A percentile compares a stretch with the other conserved stretches of the same genome.
Evolutionary conservation across 805 yeast genomes (phyloP).

Genomic region (Starmerella floris): DNA sequence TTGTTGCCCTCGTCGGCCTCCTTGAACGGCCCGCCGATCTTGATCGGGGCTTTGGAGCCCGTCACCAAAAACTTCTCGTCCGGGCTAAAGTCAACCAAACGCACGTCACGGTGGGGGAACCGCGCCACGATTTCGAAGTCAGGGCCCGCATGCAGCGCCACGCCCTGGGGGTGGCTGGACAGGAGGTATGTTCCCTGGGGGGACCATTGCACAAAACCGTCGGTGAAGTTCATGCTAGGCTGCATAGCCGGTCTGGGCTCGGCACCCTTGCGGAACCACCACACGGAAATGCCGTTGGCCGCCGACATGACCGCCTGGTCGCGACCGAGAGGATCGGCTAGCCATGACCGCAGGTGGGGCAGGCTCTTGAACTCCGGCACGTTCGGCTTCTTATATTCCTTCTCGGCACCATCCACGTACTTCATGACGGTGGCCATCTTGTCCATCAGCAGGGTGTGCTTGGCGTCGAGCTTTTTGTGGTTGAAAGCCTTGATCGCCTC

Average conservation of each 20-base stretch:
- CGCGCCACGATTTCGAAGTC: conserved; percentile 58
- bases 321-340: conserved; percentile 74
- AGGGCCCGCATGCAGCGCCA: conserved; percentile 91
- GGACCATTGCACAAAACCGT: conserved; percentile 76
- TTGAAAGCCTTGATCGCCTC: conserved; percentile 69
- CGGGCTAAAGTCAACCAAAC: conserved; percentile 84
- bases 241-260: conserved; percentile 57
- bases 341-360: conserved; percentile 81
- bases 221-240: conserved; percentile 74
- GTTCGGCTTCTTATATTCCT: conserved; percentile 52
- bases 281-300: conserved; percentile 68
- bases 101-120: conserved; percentile 78
- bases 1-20: conserved; percentile 85
- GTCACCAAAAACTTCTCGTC: conserved; percentile 82
- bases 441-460: conserved; percentile 79
- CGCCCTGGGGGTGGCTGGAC: conserved; percentile 86
- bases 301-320: conserved; percentile 78
- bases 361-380: conserved; percentile 59
- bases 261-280: conserved; percentile 66
- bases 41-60: conserved; percentile 74
- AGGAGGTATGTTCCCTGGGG: conserved; percentile 84
- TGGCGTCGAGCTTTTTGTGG: conserved; percentile 84
- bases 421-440: conserved; percentile 36
- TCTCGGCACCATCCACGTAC: conserved; percentile 33
- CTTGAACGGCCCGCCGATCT: conserved; percentile 65